phyloP scores from a whole-genome alignment of 768 basidiomycete genomes.

The Roridomyces roridus region DNA sequence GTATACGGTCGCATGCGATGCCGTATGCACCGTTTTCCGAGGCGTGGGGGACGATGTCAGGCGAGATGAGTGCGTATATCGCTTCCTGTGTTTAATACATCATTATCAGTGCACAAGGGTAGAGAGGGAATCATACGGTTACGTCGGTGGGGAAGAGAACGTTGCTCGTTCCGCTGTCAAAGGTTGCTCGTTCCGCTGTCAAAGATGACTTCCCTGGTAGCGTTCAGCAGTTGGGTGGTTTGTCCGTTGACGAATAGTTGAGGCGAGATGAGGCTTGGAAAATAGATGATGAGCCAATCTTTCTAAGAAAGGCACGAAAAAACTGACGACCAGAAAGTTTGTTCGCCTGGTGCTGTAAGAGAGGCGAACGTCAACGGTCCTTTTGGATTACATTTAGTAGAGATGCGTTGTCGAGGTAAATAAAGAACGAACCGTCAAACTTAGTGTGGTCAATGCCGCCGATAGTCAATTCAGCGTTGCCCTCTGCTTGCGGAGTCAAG shows the following conservation, averaged over 20 bases:
- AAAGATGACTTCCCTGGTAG: slow-evolving; percentile 53
- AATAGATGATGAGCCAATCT: background rate
- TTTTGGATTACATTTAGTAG: slow-evolving; percentile 31
- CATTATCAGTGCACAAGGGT: no score
- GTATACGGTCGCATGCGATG: slow-evolving; percentile 53
- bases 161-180: slow-evolving; percentile 46
- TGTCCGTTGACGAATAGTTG: slow-evolving; percentile 58
- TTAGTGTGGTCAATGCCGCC: slow-evolving; percentile 61
- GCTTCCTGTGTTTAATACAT: slow-evolving; percentile 49
- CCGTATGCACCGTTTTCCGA: slow-evolving; percentile 64
- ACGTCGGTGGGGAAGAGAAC: slow-evolving; percentile 50
- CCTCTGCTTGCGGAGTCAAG: slow-evolving; percentile 51
- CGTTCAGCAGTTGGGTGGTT: slow-evolving; percentile 48
- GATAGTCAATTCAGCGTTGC: slow-evolving; percentile 57
- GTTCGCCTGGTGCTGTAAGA: slow-evolving; percentile 40
- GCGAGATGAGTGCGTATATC: slow-evolving; percentile 64
- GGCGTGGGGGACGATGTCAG: slow-evolving; percentile 55
- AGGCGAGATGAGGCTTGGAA: slow-evolving; percentile 44
- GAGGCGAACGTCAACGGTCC: slow-evolving; percentile 50
- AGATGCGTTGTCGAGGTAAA: background rate
- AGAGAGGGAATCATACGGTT: no score
- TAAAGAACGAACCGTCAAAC: slow-evolving; percentile 44
- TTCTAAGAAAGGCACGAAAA: background rate
- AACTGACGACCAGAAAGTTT: slow-evolving; percentile 28
- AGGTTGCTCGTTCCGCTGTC: slow-evolving; percentile 66